phyloP scores from a whole-genome alignment of 2,329 filamentous ascomycete genomes.

The Trichoderma asperellum region DNA sequence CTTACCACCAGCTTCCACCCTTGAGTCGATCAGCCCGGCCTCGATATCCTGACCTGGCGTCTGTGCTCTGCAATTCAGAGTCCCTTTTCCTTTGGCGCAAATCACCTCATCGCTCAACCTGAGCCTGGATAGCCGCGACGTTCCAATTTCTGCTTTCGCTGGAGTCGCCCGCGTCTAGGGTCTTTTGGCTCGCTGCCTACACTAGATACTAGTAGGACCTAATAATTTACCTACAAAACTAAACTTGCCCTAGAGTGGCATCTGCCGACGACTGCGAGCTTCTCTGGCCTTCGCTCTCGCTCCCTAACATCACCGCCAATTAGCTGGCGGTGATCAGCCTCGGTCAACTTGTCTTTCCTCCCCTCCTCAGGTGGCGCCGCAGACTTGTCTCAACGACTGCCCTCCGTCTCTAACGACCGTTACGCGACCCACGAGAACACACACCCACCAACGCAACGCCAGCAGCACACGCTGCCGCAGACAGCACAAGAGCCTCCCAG shows the following conservation, averaged over 20 bases:
- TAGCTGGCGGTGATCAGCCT: slow-evolving; percentile 45
- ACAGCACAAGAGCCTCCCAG: slow-evolving; percentile 44
- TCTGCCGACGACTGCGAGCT: slow-evolving; percentile 3
- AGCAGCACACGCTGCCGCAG: slow-evolving; percentile 42
- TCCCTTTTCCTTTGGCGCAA: slow-evolving; percentile 17
- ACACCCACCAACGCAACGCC: slow-evolving; percentile 50
- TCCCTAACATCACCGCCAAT: slow-evolving; percentile 40
- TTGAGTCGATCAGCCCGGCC: not conserved
- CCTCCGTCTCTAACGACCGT: slow-evolving; percentile 54
- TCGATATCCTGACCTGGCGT: slow-evolving; percentile 1
- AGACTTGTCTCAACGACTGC: slow-evolving; percentile 51
- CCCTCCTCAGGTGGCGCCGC: slow-evolving; percentile 45
- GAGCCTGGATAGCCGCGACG: not conserved
- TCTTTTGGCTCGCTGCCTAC: not conserved
- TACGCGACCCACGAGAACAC: slow-evolving; percentile 57
- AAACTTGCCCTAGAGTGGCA: not conserved
- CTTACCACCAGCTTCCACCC: not conserved
- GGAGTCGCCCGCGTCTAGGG: not conserved
- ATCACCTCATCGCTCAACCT: slow-evolving; percentile 10
- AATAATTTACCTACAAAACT: not conserved
- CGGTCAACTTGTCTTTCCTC: slow-evolving; percentile 53
- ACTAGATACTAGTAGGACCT: not conserved
- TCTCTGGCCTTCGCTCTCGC: not conserved
- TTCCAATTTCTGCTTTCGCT: not conserved
- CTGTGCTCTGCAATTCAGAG: not conserved